phyloP scores from a whole-genome alignment of 352 stramenopile species.

The Globisporangium radiosum region DNA sequence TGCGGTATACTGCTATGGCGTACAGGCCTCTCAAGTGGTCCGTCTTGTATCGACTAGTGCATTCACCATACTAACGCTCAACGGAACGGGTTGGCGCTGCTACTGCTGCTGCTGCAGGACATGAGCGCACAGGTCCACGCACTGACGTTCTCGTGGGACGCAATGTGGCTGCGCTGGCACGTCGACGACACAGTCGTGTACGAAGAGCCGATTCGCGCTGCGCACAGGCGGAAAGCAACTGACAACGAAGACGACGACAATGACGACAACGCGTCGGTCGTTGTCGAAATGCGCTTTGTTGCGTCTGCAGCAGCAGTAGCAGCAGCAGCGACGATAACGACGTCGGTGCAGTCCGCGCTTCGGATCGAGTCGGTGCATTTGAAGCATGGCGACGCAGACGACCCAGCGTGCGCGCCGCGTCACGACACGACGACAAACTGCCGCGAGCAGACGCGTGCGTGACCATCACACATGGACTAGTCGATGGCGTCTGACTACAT shows the following conservation, averaged over 20 bases:
- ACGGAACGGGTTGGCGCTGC: neutral
- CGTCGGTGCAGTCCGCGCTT: constrained; percentile 3
- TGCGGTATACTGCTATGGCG: too few species aligned
- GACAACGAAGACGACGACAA: neutral
- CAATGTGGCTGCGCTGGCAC: constrained; percentile 53
- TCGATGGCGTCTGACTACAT: neutral
- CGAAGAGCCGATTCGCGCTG: constrained; percentile 27
- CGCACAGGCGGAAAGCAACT: neutral
- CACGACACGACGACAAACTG: constrained; percentile 33
- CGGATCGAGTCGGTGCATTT: constrained; percentile 23
- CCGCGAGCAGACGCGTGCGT: constrained; percentile 34
- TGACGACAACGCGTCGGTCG: neutral
- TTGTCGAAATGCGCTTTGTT: constrained; percentile 1
- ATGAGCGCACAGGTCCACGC: constrained; percentile 21
- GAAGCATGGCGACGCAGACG: constrained; percentile 15
- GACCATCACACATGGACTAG: neutral
- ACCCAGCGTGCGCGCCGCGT: constrained; percentile 26
- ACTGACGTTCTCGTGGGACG: constrained; percentile 38
- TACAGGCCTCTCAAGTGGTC: neutral
- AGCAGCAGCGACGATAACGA: neutral
- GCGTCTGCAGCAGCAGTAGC: neutral
- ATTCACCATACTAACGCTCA: neutral
- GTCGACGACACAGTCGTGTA: constrained; percentile 41
- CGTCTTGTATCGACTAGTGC: neutral
- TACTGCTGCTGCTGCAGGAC: constrained; percentile 15